phyloP scores from a whole-genome alignment of 805 yeast genomes.

The Barnettozyma sp. region DNA sequence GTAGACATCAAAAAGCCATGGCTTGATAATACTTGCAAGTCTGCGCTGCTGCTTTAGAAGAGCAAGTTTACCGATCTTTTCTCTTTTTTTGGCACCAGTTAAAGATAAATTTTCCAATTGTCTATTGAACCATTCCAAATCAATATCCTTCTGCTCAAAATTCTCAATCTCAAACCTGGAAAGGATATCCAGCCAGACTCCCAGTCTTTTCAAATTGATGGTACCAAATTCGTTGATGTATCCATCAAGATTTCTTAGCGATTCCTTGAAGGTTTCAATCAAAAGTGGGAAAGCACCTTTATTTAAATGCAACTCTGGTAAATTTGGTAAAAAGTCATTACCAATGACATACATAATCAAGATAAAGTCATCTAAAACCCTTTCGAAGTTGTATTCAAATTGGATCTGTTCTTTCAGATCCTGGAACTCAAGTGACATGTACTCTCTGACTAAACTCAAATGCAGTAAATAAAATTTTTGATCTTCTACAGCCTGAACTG shows the following conservation, averaged over 20 bases:
- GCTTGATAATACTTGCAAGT: slow-evolving; percentile 49
- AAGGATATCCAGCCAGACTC: slow-evolving; percentile 66
- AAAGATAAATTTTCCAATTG: slow-evolving; percentile 74
- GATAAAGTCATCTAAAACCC: slow-evolving; percentile 86
- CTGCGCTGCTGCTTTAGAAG: slow-evolving; percentile 69
- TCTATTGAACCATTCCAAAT: slow-evolving; percentile 86
- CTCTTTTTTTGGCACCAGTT: slow-evolving; percentile 63
- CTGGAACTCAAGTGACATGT: slow-evolving; percentile 76
- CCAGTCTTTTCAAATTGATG: slow-evolving; percentile 68
- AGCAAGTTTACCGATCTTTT: slow-evolving; percentile 55
- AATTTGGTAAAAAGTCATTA: slow-evolving; percentile 93
- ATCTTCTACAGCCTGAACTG: slow-evolving; percentile 49
- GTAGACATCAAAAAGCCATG: slow-evolving; percentile 37
- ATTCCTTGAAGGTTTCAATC: slow-evolving; percentile 79
- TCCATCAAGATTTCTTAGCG: slow-evolving; percentile 68
- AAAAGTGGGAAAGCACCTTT: slow-evolving; percentile 96
- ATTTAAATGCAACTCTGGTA: slow-evolving; percentile 88
- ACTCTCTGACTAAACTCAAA: slow-evolving; percentile 83
- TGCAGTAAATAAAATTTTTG: slow-evolving; percentile 82
- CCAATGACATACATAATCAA: slow-evolving; percentile 92
- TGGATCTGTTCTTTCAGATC: slow-evolving; percentile 56
- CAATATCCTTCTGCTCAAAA: slow-evolving; percentile 78
- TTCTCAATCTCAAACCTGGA: slow-evolving; percentile 77
- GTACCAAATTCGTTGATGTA: slow-evolving; percentile 79
- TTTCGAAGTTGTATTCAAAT: slow-evolving; percentile 76